A percentile compares a stretch with the other conserved stretches of the same genome.
Evolutionary conservation across 2,329 filamentous ascomycete species (phyloP).

Genomic region (Calonectria pteridis): DNA sequence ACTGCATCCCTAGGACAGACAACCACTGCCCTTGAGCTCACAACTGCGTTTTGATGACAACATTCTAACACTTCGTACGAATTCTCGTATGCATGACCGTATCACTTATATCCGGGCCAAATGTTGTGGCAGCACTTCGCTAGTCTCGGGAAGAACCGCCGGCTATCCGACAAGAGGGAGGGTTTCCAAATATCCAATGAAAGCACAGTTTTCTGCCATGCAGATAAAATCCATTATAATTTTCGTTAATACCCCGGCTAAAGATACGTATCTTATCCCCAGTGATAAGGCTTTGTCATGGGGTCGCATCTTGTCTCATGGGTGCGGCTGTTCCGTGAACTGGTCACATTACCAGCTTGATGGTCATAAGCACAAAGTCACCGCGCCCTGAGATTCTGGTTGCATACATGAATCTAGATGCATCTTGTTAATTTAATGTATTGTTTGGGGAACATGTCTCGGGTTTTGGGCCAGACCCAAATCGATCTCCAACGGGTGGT

Average conservation of each 20-base stretch:
- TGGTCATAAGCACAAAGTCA: background rate
- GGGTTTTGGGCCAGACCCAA: background rate
- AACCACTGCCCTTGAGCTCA: background rate
- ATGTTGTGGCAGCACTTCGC: background rate
- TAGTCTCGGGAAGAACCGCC: background rate
- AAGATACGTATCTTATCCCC: background rate
- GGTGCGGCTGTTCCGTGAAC: background rate
- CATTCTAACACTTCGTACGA: background rate
- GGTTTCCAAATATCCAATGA: background rate
- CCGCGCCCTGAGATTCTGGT: background rate
- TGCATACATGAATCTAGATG: no score
- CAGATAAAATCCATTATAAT: background rate
- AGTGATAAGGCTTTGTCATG: background rate
- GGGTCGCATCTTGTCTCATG: background rate
- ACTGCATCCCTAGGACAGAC: background rate
- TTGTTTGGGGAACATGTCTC: background rate
- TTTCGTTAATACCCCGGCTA: background rate
- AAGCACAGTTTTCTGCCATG: background rate
- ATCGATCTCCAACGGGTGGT: no score
- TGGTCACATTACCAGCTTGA: background rate
- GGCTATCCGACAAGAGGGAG: background rate
- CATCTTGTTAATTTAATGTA: background rate
- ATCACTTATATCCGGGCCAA: no score
- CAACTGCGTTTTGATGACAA: background rate
- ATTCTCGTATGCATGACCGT: background rate